A percentile compares a stretch with the other conserved stretches of the same genome.
Conservation (phyloP, 495 filamentous ascomycete genomes). For the Podospora pseudoanserina region DNA sequence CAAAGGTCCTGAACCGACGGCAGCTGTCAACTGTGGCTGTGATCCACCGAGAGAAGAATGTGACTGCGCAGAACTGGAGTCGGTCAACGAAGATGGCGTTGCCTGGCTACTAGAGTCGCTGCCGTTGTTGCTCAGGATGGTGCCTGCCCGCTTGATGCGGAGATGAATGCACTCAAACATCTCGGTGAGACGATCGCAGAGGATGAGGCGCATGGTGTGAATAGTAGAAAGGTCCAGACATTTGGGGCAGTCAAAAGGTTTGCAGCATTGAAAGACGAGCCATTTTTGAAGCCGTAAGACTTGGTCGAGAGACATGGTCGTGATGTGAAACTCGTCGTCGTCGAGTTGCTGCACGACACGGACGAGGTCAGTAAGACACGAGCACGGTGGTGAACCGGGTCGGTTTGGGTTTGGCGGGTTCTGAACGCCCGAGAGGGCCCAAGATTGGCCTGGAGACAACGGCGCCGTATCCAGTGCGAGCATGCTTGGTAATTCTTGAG, state of each 20-base stretch:
- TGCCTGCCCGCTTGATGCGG: constrained; percentile 10
- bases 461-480: too few relatives aligned
- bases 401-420: too few relatives aligned
- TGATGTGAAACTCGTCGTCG: constrained; percentile 18
- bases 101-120: too few relatives aligned
- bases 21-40: constrained; percentile 1
- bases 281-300: constrained; percentile 17
- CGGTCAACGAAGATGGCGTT: too few relatives aligned
- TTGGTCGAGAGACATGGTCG: constrained; percentile 16
- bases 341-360: constrained; percentile 16
- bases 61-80: too few relatives aligned
- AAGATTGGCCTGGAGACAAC: too few relatives aligned
- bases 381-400: too few relatives aligned
- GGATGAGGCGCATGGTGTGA: constrained; percentile 15
- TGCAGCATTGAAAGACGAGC: constrained; percentile 19
- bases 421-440: too few relatives aligned
- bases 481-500: too few relatives aligned
- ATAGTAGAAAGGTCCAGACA: constrained; percentile 7
- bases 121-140: constrained; percentile 7
- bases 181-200: constrained; percentile 18
- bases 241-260: constrained; percentile 11
- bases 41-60: neutral
- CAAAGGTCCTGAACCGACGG: neutral
- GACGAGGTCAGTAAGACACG: neutral
- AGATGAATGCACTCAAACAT: constrained; percentile 18